Percentiles rank a stretch among this genome's conserved stretches.
These are phyloP conservation scores for Acer campestre DNA, from an alignment of 345 rosid species.

Conservation along the genomic window DNA sequence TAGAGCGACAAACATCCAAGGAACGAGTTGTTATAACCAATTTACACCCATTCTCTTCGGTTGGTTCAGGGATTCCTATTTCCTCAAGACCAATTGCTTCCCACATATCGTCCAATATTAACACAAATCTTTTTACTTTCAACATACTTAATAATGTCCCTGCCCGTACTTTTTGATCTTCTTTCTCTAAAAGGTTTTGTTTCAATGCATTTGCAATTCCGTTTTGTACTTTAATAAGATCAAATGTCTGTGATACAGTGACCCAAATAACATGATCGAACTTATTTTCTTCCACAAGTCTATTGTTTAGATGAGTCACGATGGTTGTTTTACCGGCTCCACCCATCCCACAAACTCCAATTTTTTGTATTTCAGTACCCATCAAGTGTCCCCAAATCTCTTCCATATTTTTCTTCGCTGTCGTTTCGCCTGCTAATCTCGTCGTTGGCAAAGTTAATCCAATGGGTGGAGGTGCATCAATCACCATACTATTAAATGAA, in stretches of 20 bases:
- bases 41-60: slow-evolving; percentile 18
- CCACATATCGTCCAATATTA: slow-evolving; percentile 8
- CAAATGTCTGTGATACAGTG: not conserved
- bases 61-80: slow-evolving; percentile 15
- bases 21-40: slow-evolving; percentile 30
- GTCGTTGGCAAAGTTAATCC: not conserved
- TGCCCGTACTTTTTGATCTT: not conserved
- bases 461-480: not conserved
- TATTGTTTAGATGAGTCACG: not conserved
- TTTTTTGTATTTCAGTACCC: not conserved
- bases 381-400: not conserved
- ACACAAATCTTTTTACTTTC: not conserved
- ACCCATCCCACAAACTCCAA: not conserved
- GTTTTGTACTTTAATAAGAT: not conserved
- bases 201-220: not conserved
- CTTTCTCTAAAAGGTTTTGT: rapidly evolving
- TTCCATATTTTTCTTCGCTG: not conserved
- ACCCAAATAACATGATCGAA: not conserved
- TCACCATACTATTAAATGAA: not conserved
- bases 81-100: not conserved
- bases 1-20: not conserved
- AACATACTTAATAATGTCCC: not conserved
- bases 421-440: not conserved
- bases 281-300: not conserved
- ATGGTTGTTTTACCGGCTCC: not conserved